Evolutionary conservation across 2,329 filamentous ascomycete species (phyloP), one percentile per base, ranked within the genome.

Genomic region (Calonectria montana): DNA sequence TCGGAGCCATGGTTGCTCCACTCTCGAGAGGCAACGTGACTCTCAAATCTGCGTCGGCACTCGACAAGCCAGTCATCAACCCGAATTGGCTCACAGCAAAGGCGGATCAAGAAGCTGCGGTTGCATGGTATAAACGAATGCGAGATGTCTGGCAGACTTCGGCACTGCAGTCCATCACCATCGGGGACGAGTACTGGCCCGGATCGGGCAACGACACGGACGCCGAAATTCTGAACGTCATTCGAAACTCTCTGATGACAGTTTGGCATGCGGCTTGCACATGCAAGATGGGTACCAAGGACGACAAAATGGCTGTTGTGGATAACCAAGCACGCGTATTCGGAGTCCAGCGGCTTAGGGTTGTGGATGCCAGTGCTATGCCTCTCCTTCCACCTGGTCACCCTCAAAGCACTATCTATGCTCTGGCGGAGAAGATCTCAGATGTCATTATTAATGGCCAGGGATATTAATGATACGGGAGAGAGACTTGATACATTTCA

Each of bases 11-110:
- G 0, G 79, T 85, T 2, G 81, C 85, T 0, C 84, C 86, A 4
- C 70, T 82, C 0, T 87, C 86, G 0, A 83, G 84, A 0, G 87
- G 87, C 5, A 87, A 80, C 55, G 78, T 89, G 2, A 85, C 83
- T 0, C 81, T 89, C n/a, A 62, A 65, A 0, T 84, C 82, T 0
- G 64, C 76, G n/a, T 78, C 82, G 16, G 82, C 79, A 0, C 71
- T 75, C 0, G 82, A 84, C 23, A 75, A 77, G 12, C 87, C 88
- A 0, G 74, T 85, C 15, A 84, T 88, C 70, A 81, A 88, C 72
- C 84, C 86, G 1, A 86, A 86, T 73, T 89, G 84, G 82, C 79
- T 89, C 1, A 79, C 79, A 2, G 80, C 84, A 12, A 81, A 83
- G 10, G 79, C 82, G 1, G 88, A 90, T 47, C 74, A 82, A 27